Conservation (phyloP, 805 yeast genomes). For the Lipomyces sp. region DNA sequence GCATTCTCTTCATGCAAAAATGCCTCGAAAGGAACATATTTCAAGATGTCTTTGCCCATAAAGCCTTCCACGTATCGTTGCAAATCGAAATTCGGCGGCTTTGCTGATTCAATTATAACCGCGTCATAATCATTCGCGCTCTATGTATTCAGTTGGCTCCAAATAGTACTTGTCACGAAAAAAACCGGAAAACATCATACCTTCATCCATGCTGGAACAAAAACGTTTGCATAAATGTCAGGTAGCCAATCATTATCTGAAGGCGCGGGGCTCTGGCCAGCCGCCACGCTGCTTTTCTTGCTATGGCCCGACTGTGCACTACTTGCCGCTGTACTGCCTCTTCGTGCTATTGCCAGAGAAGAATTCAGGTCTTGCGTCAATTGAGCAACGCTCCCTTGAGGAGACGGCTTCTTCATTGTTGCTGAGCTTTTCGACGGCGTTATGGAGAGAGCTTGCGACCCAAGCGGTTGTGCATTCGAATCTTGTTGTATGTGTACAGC, state of each 20-base stretch:
- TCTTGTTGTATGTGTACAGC: too few species aligned
- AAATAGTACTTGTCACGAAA: neutral
- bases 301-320: too few species aligned
- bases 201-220: constrained; percentile 23
- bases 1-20: constrained; percentile 3
- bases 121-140: constrained; percentile 15
- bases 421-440: too few species aligned
- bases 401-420: too few species aligned
- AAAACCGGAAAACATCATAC: neutral
- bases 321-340: too few species aligned
- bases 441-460: too few species aligned
- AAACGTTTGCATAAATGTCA: constrained; percentile 20
- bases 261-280: too few species aligned
- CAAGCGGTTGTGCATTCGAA: too few species aligned
- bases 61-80: constrained; percentile 11
- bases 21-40: neutral
- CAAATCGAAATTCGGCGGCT: constrained; percentile 18
- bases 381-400: too few species aligned
- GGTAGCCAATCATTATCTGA: constrained; percentile 11
- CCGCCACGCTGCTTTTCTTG: too few species aligned
- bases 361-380: too few species aligned
- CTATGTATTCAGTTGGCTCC: neutral
- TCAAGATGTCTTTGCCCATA: constrained; percentile 8
- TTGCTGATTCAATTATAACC: neutral
- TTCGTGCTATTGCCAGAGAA: too few species aligned